Conservation (phyloP, 148 eudicot species). For the Vaccinium vitisidaea region DNA sequence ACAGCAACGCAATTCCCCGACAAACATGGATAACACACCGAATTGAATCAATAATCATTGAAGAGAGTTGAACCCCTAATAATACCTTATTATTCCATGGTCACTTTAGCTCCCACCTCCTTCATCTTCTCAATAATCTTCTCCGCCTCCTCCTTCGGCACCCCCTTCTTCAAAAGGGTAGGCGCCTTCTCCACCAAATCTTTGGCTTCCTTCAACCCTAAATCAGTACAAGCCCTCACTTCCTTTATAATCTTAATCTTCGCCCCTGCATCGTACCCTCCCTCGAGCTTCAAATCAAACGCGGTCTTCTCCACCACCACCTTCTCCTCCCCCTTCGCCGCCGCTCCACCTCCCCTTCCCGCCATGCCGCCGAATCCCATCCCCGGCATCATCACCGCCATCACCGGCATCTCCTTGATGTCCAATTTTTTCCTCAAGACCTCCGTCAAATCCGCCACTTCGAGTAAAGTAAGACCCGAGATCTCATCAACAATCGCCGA, state of each 20-base stretch:
- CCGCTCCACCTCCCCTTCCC: constrained; percentile 29
- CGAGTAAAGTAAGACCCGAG: constrained; percentile 59
- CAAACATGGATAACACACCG: background rate
- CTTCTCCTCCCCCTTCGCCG: constrained; percentile 37
- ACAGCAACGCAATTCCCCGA: background rate
- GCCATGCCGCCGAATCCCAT: constrained; percentile 56
- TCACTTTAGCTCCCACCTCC: constrained; percentile 73
- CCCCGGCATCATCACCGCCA: constrained; percentile 91
- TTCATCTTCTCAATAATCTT: constrained; percentile 90
- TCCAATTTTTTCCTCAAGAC: constrained; percentile 58
- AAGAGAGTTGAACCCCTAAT: background rate
- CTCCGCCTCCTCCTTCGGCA: constrained; percentile 83
- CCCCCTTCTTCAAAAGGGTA: constrained; percentile 75
- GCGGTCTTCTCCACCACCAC: constrained; percentile 74
- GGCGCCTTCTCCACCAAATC: constrained; percentile 97
- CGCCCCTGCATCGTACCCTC: constrained; percentile 65
- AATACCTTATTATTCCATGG: constrained; percentile 65
- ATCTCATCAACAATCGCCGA: constrained; percentile 64
- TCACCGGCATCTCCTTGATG: constrained; percentile 67
- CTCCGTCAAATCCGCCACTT: constrained; percentile 67
- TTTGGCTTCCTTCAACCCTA: constrained; percentile 94
- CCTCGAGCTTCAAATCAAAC: constrained; percentile 90
- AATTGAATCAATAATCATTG: background rate
- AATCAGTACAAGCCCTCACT: constrained; percentile 76
- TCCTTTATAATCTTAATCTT: constrained; percentile 96